Evolutionary conservation across 2,329 filamentous ascomycete species (phyloP), one percentile per base, ranked within the genome.

Genomic region (Tympanopsis confertula): DNA sequence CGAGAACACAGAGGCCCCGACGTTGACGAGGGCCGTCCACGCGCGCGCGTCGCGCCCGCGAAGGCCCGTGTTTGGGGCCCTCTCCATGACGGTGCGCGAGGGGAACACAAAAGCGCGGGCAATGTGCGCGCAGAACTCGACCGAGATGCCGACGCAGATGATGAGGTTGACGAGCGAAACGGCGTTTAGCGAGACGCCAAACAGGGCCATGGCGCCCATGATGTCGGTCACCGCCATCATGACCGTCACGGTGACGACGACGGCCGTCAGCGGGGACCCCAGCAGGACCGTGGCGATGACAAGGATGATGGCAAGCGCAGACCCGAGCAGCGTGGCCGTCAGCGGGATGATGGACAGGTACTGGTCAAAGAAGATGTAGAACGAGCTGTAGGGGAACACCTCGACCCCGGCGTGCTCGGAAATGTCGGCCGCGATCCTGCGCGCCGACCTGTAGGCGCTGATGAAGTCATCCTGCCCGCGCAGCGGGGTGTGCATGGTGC

Each of bases 361-460:
- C 56, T 96, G 91, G 55, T 98, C 91, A 56, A 98, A 98, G 72
- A 96, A 98, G 56, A 98, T 88, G 65, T 98, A 98, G 57, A 94
- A 94, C 42, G 95, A 80, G 48, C 86, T 93, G 65, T 98, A 98
- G 0, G 91, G 86, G 69, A 98, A 98, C 3, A 98, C 80, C 18
- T 91, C 79, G 17, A 85, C 76, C 4, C 78, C 74, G 4, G 87
- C 87, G 37, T 71, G 68, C 38, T 72, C 60, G 13, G 71, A 80
- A 37, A 98, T 79, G 19, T 83, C 81, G 12, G 76, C 63, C 0
- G 89, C 79, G 44, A 98, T 94, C 42, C 91, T 83, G 14, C 89
- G 83, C 3, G 91, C 91, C 1, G 89, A 77, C 4, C 82, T 78
- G 56, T 96, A 95, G 0, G 91, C 86, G 19, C 78, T 71, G 59